A percentile compares a stretch with the other conserved stretches of the same genome.
Evolutionary conservation across 495 filamentous ascomycete species (phyloP).

Genomic region (Symbiotaphrina buchneri): DNA sequence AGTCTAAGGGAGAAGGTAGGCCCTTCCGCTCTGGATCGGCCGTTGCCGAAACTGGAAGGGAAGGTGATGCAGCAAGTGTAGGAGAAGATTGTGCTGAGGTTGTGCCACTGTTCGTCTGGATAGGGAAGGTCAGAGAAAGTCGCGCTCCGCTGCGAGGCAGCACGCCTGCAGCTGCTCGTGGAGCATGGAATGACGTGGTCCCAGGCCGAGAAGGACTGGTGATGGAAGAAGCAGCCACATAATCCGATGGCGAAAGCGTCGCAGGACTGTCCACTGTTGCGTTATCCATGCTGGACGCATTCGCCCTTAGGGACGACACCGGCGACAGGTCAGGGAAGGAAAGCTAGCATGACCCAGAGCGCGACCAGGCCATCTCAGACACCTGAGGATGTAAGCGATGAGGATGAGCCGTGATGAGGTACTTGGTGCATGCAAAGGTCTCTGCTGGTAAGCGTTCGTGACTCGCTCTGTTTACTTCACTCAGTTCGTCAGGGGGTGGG

Average conservation of each 20-base stretch:
- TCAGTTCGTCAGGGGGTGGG: too few relatives aligned
- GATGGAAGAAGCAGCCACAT: neutral
- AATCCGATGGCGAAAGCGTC: neutral
- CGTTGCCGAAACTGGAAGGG: slow-evolving; percentile 3
- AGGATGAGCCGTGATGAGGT: too few relatives aligned
- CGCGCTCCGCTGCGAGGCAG: slow-evolving; percentile 25
- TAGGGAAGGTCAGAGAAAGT: slow-evolving; percentile 61
- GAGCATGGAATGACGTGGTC: slow-evolving; percentile 25
- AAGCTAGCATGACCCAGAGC: too few relatives aligned
- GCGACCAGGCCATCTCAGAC: too few relatives aligned
- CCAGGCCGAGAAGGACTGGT: slow-evolving; percentile 28
- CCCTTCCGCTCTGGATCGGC: slow-evolving; percentile 2
- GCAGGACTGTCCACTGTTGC: neutral
- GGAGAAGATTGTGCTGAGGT: slow-evolving; percentile 5
- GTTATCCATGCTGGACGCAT: too few relatives aligned
- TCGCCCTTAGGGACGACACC: too few relatives aligned
- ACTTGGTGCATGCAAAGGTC: too few relatives aligned
- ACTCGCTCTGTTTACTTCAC: too few relatives aligned
- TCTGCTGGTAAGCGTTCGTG: too few relatives aligned
- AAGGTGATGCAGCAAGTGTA: slow-evolving; percentile 4
- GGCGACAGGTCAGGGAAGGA: too few relatives aligned
- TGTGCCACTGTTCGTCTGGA: slow-evolving; percentile 11
- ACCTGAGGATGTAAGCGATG: too few relatives aligned
- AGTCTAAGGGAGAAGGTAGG: slow-evolving; percentile 34
- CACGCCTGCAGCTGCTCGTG: slow-evolving; percentile 17